Conservation (phyloP, 352 stramenopile species). For the Phytophthora quininea region DNA sequence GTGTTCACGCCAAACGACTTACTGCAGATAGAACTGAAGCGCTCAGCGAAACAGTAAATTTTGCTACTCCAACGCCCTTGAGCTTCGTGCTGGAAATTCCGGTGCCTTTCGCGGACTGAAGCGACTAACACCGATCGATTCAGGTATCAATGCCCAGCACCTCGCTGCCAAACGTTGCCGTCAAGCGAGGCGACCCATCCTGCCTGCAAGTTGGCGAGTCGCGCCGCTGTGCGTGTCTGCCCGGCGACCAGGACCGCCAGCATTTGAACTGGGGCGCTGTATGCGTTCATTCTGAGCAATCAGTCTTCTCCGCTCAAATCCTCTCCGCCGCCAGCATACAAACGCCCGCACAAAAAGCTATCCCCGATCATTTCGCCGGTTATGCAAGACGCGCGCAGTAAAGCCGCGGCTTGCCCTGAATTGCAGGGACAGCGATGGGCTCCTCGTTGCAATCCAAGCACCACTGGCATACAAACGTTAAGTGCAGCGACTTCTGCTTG, state of each 20-base stretch:
- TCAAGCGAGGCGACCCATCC: slow-evolving; percentile 10
- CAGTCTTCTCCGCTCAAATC: slow-evolving; percentile 25
- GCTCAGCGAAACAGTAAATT: neutral
- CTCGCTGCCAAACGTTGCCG: too few species aligned
- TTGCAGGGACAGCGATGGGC: neutral
- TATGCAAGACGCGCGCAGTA: slow-evolving; percentile 1
- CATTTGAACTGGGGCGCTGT: slow-evolving; percentile 17
- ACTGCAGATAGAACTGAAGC: neutral
- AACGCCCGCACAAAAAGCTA: neutral
- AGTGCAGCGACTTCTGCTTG: neutral
- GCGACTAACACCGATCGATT: too few species aligned
- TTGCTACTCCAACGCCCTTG: neutral
- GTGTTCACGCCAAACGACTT: slow-evolving; percentile 7
- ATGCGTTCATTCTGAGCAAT: slow-evolving; percentile 15
- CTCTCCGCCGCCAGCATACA: slow-evolving; percentile 1
- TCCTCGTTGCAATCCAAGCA: neutral
- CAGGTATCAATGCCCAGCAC: too few species aligned
- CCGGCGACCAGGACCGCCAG: slow-evolving; percentile 13
- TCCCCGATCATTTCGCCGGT: slow-evolving; percentile 15
- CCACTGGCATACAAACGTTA: neutral
- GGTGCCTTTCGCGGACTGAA: too few species aligned
- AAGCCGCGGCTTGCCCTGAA: neutral
- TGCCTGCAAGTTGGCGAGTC: slow-evolving; percentile 12
- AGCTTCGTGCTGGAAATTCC: too few species aligned
- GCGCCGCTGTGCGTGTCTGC: neutral